Evolutionary conservation across 768 basidiomycete genomes (phyloP), one percentile per base, ranked within the genome.

Genomic region (Kwoniella bestiolae): DNA sequence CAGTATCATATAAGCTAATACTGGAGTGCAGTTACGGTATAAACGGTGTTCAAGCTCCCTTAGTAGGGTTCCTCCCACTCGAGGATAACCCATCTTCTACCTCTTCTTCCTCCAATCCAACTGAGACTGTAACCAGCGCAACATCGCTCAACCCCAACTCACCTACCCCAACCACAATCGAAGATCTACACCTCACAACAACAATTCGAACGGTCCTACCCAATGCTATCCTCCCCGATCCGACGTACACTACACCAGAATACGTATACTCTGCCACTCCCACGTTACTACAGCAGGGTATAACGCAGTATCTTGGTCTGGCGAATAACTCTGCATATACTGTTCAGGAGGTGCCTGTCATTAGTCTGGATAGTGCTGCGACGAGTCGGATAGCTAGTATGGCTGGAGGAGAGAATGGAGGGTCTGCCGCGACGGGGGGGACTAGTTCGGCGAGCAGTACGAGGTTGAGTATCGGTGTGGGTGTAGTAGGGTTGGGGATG

Each of bases 21-120:
- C 21, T 16, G 11, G 11, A 5, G 53, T 28, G 3, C 25, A 74
- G 72, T 45, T 75, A 78, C 58, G 79, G 79, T 9, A 75, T 80
- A 51, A 63, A 75, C 32, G 71, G 71, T 21, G 66, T 67, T 1
- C 76, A 79, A 41, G 70, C 70, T n/a, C 77, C 79, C 12, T 51
- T 79, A 31, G 61, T 80, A 25, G 79, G 79, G 0, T 78, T 80
- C 65, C 60, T 79, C 46, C 75, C 77, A 7, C 32, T 78, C 21
- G 67, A 65, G 23, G 23, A 45, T 47, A 32, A 50, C 5, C 21
- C 63, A 12, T 12, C 63, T 4, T 25, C 53, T 7, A 57, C 68
- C 16, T 58, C 55, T 21, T 50, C 67, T 45, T 32, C 49, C 11
- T 23, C 44, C n/a, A 29, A 25, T 38, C n/a, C 62, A 38, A 34